Evolutionary conservation across 768 basidiomycete genomes (phyloP).

Genomic region (Boletus patriciae): DNA sequence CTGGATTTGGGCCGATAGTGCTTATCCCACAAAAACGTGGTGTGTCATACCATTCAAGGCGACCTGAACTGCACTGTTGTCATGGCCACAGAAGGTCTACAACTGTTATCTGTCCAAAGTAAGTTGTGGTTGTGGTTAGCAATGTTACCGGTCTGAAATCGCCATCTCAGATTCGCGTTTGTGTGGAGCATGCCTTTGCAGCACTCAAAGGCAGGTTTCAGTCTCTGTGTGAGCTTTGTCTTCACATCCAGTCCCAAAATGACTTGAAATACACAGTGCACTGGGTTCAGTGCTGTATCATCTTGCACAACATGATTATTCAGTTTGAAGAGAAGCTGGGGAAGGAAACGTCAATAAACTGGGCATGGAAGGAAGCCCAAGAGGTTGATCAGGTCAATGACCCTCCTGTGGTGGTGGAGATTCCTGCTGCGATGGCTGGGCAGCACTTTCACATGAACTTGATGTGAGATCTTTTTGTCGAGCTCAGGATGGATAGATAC

Average conservation of each 20-base stretch:
- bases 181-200: conserved; percentile 10
- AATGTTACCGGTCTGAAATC: background rate
- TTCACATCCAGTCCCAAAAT: background rate
- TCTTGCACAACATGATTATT: conserved; percentile 14
- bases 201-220: conserved; percentile 9
- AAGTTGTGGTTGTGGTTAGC: no score
- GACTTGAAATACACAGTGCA: background rate
- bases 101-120: conserved; percentile 12
- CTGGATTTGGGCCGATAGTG: background rate
- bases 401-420: no score
- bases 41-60: background rate
- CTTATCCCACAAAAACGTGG: background rate
- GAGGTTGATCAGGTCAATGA: no score
- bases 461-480: no score
- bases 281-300: conserved; percentile 10
- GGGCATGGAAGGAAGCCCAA: no score
- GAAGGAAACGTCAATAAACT: no score
- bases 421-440: no score
- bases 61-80: accelerated
- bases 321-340: conserved; percentile 3
- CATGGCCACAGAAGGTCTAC: background rate
- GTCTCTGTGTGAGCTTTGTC: background rate
- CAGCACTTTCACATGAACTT: no score
- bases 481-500: no score
- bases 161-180: background rate